These are phyloP conservation scores for Blumeria hordei DNA, from an alignment of 2,329 filamentous ascomycete species.

Conservation along the genomic window DNA sequence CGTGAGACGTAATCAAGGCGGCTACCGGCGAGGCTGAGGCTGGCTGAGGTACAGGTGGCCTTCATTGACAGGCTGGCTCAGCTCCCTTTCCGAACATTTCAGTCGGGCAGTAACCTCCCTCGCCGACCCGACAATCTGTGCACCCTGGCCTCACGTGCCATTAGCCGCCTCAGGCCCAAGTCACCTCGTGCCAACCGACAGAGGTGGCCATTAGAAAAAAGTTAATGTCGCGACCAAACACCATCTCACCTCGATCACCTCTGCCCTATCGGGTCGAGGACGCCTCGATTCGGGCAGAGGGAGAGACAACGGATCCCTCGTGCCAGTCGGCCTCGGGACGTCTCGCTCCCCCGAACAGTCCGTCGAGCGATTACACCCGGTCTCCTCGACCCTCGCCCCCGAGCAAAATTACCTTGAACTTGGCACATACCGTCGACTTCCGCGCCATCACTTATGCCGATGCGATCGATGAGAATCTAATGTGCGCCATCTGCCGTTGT, in stretches of 20 bases:
- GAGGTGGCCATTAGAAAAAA: too few relatives aligned
- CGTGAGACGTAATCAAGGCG: too few relatives aligned
- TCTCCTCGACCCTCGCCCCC: slow-evolving; percentile 1
- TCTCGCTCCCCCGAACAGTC: slow-evolving; percentile 3
- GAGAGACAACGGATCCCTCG: background rate
- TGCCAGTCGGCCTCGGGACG: background rate
- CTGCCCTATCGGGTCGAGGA: background rate
- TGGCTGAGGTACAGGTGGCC: too few relatives aligned
- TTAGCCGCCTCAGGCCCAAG: too few relatives aligned
- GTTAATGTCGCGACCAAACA: too few relatives aligned
- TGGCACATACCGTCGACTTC: slow-evolving; percentile 13
- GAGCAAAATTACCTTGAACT: slow-evolving; percentile 4
- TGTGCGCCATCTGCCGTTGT: slow-evolving; percentile 27
- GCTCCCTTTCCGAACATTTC: too few relatives aligned
- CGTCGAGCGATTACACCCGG: slow-evolving; percentile 3
- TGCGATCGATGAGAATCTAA: slow-evolving; percentile 17
- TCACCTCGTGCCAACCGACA: too few relatives aligned
- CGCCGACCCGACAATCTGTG: too few relatives aligned
- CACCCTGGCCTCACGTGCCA: too few relatives aligned
- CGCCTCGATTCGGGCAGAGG: slow-evolving; percentile 2
- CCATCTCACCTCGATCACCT: background rate
- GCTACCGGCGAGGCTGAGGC: too few relatives aligned
- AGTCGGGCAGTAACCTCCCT: too few relatives aligned
- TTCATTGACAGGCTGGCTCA: too few relatives aligned
- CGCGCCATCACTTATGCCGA: slow-evolving; percentile 16